Evolutionary conservation across 495 filamentous ascomycete genomes (phyloP).

Genomic region (Articulospora tetracladia): DNA sequence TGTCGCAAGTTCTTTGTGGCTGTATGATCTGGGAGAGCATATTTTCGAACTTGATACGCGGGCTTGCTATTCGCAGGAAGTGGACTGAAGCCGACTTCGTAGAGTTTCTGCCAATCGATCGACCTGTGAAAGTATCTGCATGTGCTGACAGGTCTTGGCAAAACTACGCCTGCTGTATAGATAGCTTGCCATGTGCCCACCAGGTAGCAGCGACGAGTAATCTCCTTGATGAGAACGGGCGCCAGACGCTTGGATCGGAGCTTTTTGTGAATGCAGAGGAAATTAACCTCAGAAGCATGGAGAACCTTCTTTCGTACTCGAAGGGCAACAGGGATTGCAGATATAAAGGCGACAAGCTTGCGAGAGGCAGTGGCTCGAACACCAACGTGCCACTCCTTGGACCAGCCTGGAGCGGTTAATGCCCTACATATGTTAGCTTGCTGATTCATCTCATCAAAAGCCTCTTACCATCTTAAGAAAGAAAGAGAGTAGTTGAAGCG

Average conservation of each 20-base stretch:
- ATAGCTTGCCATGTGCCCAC: conserved; percentile 87
- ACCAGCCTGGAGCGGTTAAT: conserved; percentile 92
- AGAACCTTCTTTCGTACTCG: conserved; percentile 74
- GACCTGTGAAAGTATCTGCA: conserved; percentile 93
- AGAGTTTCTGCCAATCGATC: conserved; percentile 91
- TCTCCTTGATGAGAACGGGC: conserved; percentile 93
- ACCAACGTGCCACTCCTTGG: conserved; percentile 91
- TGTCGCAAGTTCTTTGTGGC: conserved; percentile 67
- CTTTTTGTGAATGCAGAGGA: conserved; percentile 97
- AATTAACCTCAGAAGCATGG: conserved; percentile 89
- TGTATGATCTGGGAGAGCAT: conserved; percentile 68
- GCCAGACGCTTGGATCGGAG: conserved; percentile 87
- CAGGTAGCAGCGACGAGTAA: conserved; percentile 84
- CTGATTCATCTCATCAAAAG: background rate
- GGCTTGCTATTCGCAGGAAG: conserved; percentile 78
- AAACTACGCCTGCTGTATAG: conserved; percentile 86
- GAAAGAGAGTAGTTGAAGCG: conserved; percentile 88
- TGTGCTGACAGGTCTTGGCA: conserved; percentile 86
- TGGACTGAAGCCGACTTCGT: conserved; percentile 87
- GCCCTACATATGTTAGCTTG: conserved; percentile 57
- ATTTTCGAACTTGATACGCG: conserved; percentile 73
- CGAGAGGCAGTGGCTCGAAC: conserved; percentile 73
- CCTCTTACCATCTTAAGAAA: conserved; percentile 78
- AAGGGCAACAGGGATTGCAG: conserved; percentile 77
- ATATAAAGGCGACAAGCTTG: conserved; percentile 92